Base-by-base conservation (phyloP, 202 grass and related monocot species). In the Musa balbisiana region DNA sequence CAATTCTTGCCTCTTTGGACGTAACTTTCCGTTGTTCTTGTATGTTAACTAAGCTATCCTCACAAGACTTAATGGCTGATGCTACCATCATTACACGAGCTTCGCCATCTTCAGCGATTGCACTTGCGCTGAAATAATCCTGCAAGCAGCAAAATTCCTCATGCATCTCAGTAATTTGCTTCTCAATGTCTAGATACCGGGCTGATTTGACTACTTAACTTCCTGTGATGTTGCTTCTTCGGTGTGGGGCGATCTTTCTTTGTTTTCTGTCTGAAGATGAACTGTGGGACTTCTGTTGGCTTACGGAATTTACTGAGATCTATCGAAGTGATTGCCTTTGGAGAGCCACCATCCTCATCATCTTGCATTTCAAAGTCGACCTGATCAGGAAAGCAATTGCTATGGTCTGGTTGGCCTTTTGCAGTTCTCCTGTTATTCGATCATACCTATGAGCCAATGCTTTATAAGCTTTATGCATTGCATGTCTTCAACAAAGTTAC, bases 401-500 rank as follows among this genome's bases (percentile, higher is more conserved):
- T 56, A 97, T 97, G 22, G 93, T 91, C 79, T 91, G 93, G 83
- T 97, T 93, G 79, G 93, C 93, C 84, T 91, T 93, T 81, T 97
- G 93, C 70, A 97, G 84, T 79, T 96, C 89, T 2, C 84, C 75
- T 51, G 89, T 89, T 76, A 91, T 83, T 59, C 85, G 64, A 62
- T 92, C 89, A 19, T 73, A 92, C 67, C 85, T 75, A 72, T 91
- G 16, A 1, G 58, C 9, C 55, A 27, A 74, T 15, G 22, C 51
- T 16, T 15, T 54, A 15, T 55, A 54, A 13, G 51, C 49, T 55
- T n/a, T 73, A 11, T 55, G 15, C 11, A 15, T 54, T 55, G 15
- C 11, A 15, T 54, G 22, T 55, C 52, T 11, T 73, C 52, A 1
- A 73, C 71, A 25, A 19, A 11, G 11, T 26, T 73, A 5, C 13